A percentile compares a stretch with the other conserved stretches of the same genome.
phyloP scores from a whole-genome alignment of 306 rosid genomes.

The Acmispon strigosus region DNA sequence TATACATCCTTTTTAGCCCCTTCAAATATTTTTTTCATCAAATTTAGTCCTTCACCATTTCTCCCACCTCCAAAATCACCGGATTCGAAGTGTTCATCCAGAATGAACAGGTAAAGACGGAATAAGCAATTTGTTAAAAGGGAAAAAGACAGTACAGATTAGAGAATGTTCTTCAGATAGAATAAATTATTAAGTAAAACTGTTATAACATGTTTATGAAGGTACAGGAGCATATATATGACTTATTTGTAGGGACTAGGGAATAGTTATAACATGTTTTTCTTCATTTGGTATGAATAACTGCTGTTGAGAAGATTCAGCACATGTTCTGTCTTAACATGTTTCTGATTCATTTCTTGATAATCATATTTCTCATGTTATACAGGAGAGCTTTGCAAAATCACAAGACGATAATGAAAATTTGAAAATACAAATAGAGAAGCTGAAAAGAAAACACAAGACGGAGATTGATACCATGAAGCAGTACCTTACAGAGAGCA shows the following conservation, averaged over 20 bases:
- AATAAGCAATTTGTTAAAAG: not conserved
- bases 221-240: not conserved
- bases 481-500: slow-evolving; percentile 85
- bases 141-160: not conserved
- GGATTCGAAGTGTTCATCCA: too few relatives aligned
- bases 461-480: slow-evolving; percentile 86
- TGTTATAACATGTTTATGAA: not conserved
- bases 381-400: slow-evolving; percentile 56
- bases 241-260: not conserved
- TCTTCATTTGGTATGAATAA: not conserved
- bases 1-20: too few relatives aligned
- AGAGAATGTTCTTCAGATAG: not conserved
- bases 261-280: not conserved
- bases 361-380: slow-evolving; percentile 2
- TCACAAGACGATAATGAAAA: slow-evolving; percentile 57
- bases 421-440: slow-evolving; percentile 78
- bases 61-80: too few relatives aligned
- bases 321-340: not conserved
- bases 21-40: too few relatives aligned
- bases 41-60: too few relatives aligned
- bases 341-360: not conserved
- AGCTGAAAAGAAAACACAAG: slow-evolving; percentile 73
- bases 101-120: not conserved
- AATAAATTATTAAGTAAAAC: not conserved
- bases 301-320: not conserved